A percentile compares a stretch with the other conserved stretches of the same genome.
Conservation (phyloP, 192 early-diverging fungal species). For the Lunasporangiospora selenospora region DNA sequence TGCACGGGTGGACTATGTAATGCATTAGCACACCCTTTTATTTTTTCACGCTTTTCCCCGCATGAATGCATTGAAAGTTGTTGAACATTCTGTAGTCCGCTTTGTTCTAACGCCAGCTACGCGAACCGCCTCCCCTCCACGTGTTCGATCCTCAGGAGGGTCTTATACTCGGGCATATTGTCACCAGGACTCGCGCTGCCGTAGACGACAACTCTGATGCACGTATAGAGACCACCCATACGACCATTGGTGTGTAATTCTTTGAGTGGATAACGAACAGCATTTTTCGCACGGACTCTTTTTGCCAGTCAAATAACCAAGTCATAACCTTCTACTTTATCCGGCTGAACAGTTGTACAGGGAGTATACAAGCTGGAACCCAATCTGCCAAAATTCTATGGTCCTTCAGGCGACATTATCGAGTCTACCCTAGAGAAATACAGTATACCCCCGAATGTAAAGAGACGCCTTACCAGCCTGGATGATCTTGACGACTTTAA, state of each 20-base stretch:
- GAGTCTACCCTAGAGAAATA: constrained; percentile 28
- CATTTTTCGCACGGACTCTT: too few relatives aligned
- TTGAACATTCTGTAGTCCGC: too few relatives aligned
- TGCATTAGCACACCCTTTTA: too few relatives aligned
- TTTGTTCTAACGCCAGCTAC: too few relatives aligned
- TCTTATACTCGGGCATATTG: constrained; percentile 27
- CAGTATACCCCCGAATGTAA: constrained; percentile 41
- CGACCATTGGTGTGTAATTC: constrained; percentile 31
- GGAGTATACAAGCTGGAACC: constrained; percentile 40
- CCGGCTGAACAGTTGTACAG: constrained; percentile 21
- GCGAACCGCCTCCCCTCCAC: too few relatives aligned
- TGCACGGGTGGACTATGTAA: constrained; percentile 43
- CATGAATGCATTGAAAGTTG: too few relatives aligned
- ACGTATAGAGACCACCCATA: constrained; percentile 21
- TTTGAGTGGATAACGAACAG: too few relatives aligned
- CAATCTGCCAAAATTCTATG: constrained; percentile 40
- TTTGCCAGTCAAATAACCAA: too few relatives aligned
- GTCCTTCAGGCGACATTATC: constrained; percentile 22
- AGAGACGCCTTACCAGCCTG: neutral
- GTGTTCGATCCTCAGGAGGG: too few relatives aligned
- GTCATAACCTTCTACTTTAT: neutral
- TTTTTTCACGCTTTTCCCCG: too few relatives aligned
- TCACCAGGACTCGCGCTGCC: constrained; percentile 26
- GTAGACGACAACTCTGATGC: constrained; percentile 36
- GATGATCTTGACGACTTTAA: too few relatives aligned